phyloP scores from a whole-genome alignment of 2,329 filamentous ascomycete species.

The Aspergillus arachidicola region DNA sequence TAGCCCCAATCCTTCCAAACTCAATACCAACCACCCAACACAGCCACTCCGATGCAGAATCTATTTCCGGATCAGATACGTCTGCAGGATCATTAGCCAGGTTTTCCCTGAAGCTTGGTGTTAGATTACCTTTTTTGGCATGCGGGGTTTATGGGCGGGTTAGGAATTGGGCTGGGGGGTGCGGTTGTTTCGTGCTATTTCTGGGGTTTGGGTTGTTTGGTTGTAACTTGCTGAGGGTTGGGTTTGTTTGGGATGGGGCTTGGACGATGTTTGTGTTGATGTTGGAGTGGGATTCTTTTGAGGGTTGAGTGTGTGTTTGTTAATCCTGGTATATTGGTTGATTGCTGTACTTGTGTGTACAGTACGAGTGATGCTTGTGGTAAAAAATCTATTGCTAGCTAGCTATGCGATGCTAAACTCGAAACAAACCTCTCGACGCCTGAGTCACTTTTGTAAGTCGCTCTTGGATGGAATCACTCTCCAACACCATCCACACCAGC shows the following conservation, averaged over 20 bases:
- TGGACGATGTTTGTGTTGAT: too few relatives aligned
- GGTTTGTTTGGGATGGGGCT: neutral
- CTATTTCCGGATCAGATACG: neutral
- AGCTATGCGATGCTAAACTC: neutral
- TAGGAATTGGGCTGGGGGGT: neutral
- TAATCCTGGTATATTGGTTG: neutral
- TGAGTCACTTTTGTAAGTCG: slow-evolving; percentile 33
- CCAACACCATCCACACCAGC: slow-evolving; percentile 92
- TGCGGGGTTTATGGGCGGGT: neutral
- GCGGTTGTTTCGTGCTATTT: too few relatives aligned
- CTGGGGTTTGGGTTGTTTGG: too few relatives aligned
- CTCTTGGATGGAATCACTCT: slow-evolving; percentile 67
- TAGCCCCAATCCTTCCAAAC: neutral
- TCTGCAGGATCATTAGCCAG: neutral
- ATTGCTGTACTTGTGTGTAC: neutral
- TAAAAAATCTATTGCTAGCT: neutral
- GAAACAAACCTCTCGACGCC: neutral
- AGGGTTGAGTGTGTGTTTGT: neutral
- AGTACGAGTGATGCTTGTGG: neutral
- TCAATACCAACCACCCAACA: neutral
- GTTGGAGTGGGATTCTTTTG: too few relatives aligned
- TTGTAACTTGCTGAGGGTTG: too few relatives aligned
- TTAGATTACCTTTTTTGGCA: neutral
- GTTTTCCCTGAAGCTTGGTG: neutral
- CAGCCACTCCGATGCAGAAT: neutral